phyloP scores from a whole-genome alignment of 768 basidiomycete species.

The Russula foetens region DNA sequence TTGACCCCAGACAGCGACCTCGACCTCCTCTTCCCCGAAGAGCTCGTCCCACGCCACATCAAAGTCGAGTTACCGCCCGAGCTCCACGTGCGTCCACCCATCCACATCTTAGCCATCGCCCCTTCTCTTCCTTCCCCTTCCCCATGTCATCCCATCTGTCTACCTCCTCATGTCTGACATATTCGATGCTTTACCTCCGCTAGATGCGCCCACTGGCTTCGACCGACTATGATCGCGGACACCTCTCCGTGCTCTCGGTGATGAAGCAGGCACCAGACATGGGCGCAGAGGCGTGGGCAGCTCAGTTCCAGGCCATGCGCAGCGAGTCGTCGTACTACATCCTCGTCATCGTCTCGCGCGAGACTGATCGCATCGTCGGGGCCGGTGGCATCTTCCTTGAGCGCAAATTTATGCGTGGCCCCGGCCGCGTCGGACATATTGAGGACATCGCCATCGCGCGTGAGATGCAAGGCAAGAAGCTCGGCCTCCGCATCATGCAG shows the following conservation, averaged over 20 bases:
- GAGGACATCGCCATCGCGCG: slow-evolving; percentile 96
- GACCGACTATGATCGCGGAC: slow-evolving; percentile 74
- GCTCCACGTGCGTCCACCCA: slow-evolving; percentile 47
- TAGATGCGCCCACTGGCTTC: slow-evolving; percentile 88
- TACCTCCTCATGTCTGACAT: no score
- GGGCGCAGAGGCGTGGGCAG: slow-evolving; percentile 56
- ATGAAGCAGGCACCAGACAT: slow-evolving; percentile 64
- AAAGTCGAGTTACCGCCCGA: slow-evolving; percentile 50
- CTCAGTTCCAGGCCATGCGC: slow-evolving; percentile 58
- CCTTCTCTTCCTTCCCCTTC: no score
- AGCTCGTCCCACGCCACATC: slow-evolving; percentile 62
- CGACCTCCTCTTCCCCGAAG: slow-evolving; percentile 70
- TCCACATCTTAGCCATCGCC: no score
- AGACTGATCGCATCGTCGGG: slow-evolving; percentile 72
- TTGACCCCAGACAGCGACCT: slow-evolving; percentile 59
- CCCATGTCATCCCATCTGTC: no score
- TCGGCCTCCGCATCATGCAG: slow-evolving; percentile 82
- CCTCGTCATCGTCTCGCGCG: slow-evolving; percentile 73
- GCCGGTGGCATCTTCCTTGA: slow-evolving; percentile 84
- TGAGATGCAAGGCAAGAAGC: slow-evolving; percentile 81
- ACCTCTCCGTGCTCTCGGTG: slow-evolving; percentile 73
- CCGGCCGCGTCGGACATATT: slow-evolving; percentile 90
- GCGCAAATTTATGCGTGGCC: slow-evolving; percentile 83
- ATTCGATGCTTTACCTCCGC: no score
- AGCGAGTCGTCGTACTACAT: slow-evolving; percentile 65